phyloP scores from a whole-genome alignment of 345 rosid genomes.

The Garcia nutans region DNA sequence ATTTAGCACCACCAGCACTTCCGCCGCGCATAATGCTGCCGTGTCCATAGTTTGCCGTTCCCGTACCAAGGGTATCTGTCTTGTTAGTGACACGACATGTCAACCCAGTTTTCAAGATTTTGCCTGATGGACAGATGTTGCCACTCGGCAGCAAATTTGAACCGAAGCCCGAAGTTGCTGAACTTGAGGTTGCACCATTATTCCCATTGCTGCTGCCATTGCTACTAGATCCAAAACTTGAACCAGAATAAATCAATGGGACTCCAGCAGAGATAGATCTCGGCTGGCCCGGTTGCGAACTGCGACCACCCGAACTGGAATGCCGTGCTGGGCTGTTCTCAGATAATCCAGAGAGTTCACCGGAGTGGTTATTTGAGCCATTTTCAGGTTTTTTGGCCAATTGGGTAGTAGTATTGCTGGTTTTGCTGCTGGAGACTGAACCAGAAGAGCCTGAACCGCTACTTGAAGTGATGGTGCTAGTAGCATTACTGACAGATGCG shows the following conservation, averaged over 20 bases:
- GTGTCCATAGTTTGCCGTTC: conserved; percentile 75
- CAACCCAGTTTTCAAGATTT: conserved; percentile 60
- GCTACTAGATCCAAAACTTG: neutral
- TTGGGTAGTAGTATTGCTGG: conserved; percentile 37
- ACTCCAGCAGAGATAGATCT: conserved; percentile 12
- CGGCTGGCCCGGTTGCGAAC: conserved; percentile 2
- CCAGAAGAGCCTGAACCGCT: conserved; percentile 82
- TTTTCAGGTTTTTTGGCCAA: conserved; percentile 1
- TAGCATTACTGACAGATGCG: conserved; percentile 12
- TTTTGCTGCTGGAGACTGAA: conserved; percentile 59
- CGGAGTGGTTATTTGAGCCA: conserved; percentile 45
- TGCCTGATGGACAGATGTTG: conserved; percentile 78
- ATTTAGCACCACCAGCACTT: neutral
- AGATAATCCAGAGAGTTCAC: conserved; percentile 50
- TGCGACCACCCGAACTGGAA: no score
- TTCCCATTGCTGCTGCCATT: no score
- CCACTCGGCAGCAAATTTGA: conserved; percentile 66
- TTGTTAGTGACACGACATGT: conserved; percentile 28
- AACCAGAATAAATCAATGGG: conserved; percentile 11
- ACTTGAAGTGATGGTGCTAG: conserved; percentile 49
- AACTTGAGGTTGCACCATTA: neutral
- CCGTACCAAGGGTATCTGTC: conserved; percentile 67
- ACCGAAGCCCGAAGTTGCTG: neutral
- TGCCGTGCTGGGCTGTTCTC: neutral
- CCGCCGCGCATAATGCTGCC: conserved; percentile 76